Evolutionary conservation across 2,329 filamentous ascomycete genomes (phyloP), one percentile per base, ranked within the genome.

Genomic region (Talaromyces sp.): DNA sequence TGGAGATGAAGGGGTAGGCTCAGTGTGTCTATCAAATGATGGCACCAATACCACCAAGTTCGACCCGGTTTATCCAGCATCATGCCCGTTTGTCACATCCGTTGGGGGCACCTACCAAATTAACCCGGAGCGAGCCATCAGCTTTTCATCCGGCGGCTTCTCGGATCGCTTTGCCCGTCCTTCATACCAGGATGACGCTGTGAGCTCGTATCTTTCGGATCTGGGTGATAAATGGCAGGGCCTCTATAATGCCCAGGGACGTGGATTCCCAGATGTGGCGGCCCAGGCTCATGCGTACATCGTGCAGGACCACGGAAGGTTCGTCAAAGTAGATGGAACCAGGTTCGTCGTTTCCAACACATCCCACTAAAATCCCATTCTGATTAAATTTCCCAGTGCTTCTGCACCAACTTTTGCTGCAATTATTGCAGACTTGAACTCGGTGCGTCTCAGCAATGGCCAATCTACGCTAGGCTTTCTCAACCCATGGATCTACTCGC

Each of bases 391-490:
- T 58, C 23, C 8, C 56, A 78, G 76, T 69, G 87, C 87, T 0
- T 82, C 88, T 2, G 77, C 85, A 0, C 89, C 89, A 0, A 77
- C 86, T 0, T 82, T 88, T 56, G 87, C 87, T 0, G 82, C 82
- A 14, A 81, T 91, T 64, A 76, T 91, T 56, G 81, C 84, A 0
- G 79, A 89, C 42, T 72, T 91, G 57, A 91, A 91, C 69, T 85
- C 87, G 63, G 82, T 84, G 27, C 79, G 87, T 34, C 73, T 89
- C 55, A 76, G 81, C 16, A 75, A 77, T n/a, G 83, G 84, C 1
- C 81, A 81, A 69, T 71, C 81, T 6, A 68, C 77, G 0, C 73
- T 88, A 67, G 85, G 86, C 1, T 88, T 87, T 68, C 71, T 88
- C 30, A 88, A 88, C 70, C 85, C 85, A 1, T 86, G 83, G 82